Evolutionary conservation across 345 rosid species (phyloP).

Genomic region (Carallia brachiata): DNA sequence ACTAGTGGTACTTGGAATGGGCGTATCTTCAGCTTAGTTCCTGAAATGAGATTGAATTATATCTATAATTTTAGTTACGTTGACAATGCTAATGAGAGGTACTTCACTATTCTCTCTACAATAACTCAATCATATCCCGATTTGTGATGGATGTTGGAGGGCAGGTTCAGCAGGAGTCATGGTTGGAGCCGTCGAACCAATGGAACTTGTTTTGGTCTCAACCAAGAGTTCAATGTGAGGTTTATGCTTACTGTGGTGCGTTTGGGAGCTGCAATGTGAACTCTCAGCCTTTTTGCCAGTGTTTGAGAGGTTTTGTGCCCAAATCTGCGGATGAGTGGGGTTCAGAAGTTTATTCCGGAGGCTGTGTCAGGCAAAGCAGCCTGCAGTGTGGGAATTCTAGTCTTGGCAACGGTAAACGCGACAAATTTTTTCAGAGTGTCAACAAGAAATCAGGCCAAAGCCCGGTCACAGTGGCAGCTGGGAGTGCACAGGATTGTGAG

Average conservation of each 20-base stretch:
- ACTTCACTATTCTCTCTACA: conserved; percentile 55
- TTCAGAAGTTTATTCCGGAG: conserved; percentile 52
- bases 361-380: conserved; percentile 48
- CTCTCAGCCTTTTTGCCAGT: conserved; percentile 45
- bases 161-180: conserved; percentile 49
- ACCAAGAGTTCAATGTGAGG: conserved; percentile 72
- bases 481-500: conserved; percentile 37
- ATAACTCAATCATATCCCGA: conserved; percentile 28
- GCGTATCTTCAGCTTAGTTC: conserved; percentile 46
- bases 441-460: conserved; percentile 27
- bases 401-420: conserved; percentile 27
- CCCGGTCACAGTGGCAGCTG: conserved; percentile 11
- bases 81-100: conserved; percentile 43
- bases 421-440: conserved; percentile 25
- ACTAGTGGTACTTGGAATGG: conserved; percentile 65
- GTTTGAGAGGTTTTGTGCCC: conserved; percentile 51
- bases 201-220: conserved; percentile 76
- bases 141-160: conserved; percentile 59
- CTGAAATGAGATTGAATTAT: conserved; percentile 63
- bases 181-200: conserved; percentile 25
- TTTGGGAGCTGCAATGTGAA: conserved; percentile 53
- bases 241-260: conserved; percentile 64
- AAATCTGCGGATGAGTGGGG: conserved; percentile 40
- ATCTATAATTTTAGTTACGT: conserved; percentile 51
- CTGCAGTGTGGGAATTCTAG: conserved; percentile 42